Evolutionary conservation across 768 basidiomycete species (phyloP), one percentile per base, ranked within the genome.

Genomic region (Amanita muscaria): DNA sequence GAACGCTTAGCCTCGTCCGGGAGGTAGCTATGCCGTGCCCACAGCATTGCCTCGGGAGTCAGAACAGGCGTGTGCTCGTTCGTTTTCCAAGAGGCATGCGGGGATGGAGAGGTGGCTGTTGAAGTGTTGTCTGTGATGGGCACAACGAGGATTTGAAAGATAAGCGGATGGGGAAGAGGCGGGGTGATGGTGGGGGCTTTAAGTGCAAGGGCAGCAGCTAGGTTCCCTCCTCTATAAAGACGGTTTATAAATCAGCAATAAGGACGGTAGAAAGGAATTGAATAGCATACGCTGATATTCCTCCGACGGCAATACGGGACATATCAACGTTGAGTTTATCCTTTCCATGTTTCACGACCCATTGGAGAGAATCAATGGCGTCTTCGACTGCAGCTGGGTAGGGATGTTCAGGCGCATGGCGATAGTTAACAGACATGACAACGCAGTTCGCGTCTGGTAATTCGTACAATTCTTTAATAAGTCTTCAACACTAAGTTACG

Each of bases 61-160:
- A 88, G 70, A 69, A 79, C 77, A 1, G 77, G 73, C 1, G 80
- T 72, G 40, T 77, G 56, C 21, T 66, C 63, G 53, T 80, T 80
- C 49, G 73, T 69, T 5, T 59, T 60, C 82, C 83, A 85, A 21
- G 70, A 72, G 21, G 58, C 52, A 15, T 46, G 37, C 3, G 24
- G 35, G 15, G 34, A 36, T 5, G 44, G 35, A 1, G 33, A 36
- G 8, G 34, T 29, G 29, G 24, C 24, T 51, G 68, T 68, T 3
- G 77, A 75, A 1, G 83, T 83, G 62, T 85, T 86, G 56, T 88
- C 81, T 1, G 74, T n/a, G n/a, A n/a, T n/a, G n/a, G n/a, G n/a
- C n/a, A n/a, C n/a, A n/a, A n/a, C n/a, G n/a, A n/a, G n/a, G n/a
- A n/a, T n/a, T n/a, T n/a, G n/a, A n/a, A n/a, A n/a, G n/a, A n/a